These are phyloP conservation scores for Sphagnum tenellum DNA, from an alignment of 225 moss, liverwort and hornwort species.

Conservation along the genomic window DNA sequence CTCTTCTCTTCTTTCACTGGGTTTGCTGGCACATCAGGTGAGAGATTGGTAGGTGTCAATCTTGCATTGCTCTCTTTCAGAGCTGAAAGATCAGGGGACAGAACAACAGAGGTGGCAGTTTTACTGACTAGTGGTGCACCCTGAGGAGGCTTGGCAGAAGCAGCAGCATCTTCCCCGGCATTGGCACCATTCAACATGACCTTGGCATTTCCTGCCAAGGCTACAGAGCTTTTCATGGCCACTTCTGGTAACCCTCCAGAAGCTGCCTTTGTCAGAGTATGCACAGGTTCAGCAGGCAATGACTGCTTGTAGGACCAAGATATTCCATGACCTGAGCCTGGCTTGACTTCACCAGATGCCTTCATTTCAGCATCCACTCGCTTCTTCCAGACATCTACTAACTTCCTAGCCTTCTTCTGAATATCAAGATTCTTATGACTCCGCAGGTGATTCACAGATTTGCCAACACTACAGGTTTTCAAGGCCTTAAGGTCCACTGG, in stretches of 20 bases:
- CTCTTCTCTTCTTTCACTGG: conserved; percentile 82
- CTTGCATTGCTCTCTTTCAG: conserved; percentile 34
- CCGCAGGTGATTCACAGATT: conserved; percentile 89
- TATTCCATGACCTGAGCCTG: conserved; percentile 62
- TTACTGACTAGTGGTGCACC: neutral
- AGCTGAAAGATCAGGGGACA: conserved; percentile 18
- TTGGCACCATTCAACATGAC: conserved; percentile 41
- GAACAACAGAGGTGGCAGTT: conserved; percentile 17
- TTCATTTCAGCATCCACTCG: conserved; percentile 94
- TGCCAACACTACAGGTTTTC: conserved; percentile 87
- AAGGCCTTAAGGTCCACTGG: conserved; percentile 94
- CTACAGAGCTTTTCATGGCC: conserved; percentile 67
- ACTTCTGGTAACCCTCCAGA: conserved; percentile 49
- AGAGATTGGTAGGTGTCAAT: conserved; percentile 15
- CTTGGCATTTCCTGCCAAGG: conserved; percentile 61
- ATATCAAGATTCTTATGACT: conserved; percentile 90
- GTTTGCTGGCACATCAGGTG: conserved; percentile 29
- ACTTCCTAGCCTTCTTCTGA: conserved; percentile 83
- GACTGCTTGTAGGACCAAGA: conserved; percentile 70
- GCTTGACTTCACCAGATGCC: conserved; percentile 66
- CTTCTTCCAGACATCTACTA: conserved; percentile 99
- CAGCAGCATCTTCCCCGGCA: conserved; percentile 22
- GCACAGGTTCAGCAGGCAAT: conserved; percentile 54
- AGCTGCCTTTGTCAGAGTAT: conserved; percentile 35
- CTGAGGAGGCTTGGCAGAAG: conserved; percentile 19